Conservation (phyloP, 2,329 filamentous ascomycete genomes). For the Myriosclerotinia curreyana region DNA sequence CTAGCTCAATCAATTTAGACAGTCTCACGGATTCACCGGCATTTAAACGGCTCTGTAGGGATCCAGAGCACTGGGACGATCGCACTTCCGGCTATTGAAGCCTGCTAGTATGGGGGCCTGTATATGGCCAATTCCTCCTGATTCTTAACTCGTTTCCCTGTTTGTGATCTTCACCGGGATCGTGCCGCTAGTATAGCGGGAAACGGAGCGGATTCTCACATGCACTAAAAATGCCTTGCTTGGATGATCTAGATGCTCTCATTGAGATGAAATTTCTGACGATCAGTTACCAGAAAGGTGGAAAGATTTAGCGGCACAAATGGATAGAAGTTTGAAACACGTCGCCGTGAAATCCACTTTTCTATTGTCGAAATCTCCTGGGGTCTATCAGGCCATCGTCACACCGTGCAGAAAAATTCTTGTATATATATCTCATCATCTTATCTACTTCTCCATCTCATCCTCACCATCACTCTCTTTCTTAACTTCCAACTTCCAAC, state of each 20-base stretch:
- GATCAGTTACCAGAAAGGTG: background rate
- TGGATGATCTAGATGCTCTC: background rate
- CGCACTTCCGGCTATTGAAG: background rate
- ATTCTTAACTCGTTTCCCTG: background rate
- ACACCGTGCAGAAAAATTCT: background rate
- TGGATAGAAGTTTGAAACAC: background rate
- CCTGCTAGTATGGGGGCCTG: background rate
- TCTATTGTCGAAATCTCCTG: background rate
- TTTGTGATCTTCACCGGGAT: background rate
- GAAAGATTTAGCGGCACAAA: background rate
- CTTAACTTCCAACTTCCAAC: too few relatives aligned
- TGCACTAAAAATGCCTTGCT: background rate
- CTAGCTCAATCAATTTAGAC: too few relatives aligned
- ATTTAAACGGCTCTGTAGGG: too few relatives aligned
- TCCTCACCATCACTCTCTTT: background rate
- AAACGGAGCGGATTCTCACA: background rate
- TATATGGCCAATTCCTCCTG: background rate
- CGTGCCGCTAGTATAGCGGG: background rate
- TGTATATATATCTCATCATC: background rate
- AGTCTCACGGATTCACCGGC: too few relatives aligned
- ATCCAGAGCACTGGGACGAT: too few relatives aligned
- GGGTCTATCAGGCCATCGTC: background rate
- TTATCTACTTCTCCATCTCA: background rate
- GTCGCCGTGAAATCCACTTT: background rate
- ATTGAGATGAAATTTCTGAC: background rate